Percentiles rank a stretch among this genome's conserved stretches.
Conservation (phyloP, 1,284 basidiomycete genomes). For the Testicularia cyperi region DNA sequence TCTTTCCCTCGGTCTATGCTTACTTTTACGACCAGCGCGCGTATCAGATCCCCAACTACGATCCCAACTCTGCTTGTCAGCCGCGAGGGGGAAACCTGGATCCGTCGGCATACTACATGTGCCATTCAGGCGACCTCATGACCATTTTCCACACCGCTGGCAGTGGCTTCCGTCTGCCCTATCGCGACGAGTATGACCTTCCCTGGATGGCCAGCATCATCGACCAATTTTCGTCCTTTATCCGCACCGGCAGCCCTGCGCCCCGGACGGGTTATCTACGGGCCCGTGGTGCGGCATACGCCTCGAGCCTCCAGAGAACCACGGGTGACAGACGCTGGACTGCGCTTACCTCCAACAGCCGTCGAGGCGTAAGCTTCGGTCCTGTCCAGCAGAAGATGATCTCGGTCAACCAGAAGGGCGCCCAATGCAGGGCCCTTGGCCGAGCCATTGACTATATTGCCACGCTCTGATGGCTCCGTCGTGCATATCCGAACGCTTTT, state of each 20-base stretch:
- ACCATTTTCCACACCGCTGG: slow-evolving; percentile 27
- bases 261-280: slow-evolving; percentile 9
- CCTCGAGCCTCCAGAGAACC: slow-evolving; percentile 11
- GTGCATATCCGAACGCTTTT: too few relatives aligned
- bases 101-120: slow-evolving; percentile 32
- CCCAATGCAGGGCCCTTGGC: slow-evolving; percentile 35
- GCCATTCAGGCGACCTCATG: slow-evolving; percentile 36
- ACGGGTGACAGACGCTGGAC: slow-evolving; percentile 13
- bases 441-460: slow-evolving; percentile 24
- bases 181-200: slow-evolving; percentile 22
- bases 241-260: slow-evolving; percentile 23
- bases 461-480: slow-evolving; percentile 14
- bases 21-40: slow-evolving; percentile 29
- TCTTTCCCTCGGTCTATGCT: slow-evolving; percentile 28
- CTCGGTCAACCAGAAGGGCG: slow-evolving; percentile 14
- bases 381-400: slow-evolving; percentile 24
- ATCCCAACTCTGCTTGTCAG: slow-evolving; percentile 18
- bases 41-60: slow-evolving; percentile 33
- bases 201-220: slow-evolving; percentile 22
- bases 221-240: slow-evolving; percentile 30
- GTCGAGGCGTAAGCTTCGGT: slow-evolving; percentile 21
- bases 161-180: slow-evolving; percentile 14
- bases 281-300: slow-evolving; percentile 20
- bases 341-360: slow-evolving; percentile 2
- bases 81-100: slow-evolving; percentile 9